Evolutionary conservation across 1,284 basidiomycete species (phyloP).

Genomic region (Malassezia globosa): DNA sequence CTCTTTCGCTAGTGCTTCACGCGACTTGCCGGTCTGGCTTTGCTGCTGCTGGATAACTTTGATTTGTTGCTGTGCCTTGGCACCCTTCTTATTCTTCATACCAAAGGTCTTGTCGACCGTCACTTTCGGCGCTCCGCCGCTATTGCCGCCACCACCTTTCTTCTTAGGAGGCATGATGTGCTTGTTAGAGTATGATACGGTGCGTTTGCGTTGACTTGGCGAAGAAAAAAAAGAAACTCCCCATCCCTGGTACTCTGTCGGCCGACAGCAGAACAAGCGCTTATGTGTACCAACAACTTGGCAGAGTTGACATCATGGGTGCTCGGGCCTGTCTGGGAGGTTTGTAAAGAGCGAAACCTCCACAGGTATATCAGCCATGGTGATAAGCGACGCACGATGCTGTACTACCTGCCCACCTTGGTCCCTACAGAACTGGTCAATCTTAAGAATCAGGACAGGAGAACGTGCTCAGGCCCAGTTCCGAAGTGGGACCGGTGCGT

Average conservation of each 20-base stretch:
- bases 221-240: constrained; percentile 5
- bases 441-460: too few relatives aligned
- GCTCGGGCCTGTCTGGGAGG: too few relatives aligned
- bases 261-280: constrained; percentile 6
- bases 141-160: constrained; percentile 24
- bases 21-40: constrained; percentile 57
- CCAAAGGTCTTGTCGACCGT: constrained; percentile 55
- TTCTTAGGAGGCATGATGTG: constrained; percentile 41
- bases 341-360: too few relatives aligned
- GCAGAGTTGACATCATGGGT: too few relatives aligned
- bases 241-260: too few relatives aligned
- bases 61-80: constrained; percentile 79
- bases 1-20: constrained; percentile 63
- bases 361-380: too few relatives aligned
- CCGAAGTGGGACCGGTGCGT: too few relatives aligned
- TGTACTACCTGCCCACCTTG: too few relatives aligned
- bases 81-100: constrained; percentile 80
- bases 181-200: not conserved
- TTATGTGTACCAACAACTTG: not conserved
- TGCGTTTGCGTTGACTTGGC: not conserved
- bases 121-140: constrained; percentile 51
- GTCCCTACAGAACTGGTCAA: too few relatives aligned
- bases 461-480: too few relatives aligned
- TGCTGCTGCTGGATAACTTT: constrained; percentile 65
- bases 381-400: too few relatives aligned